These are phyloP conservation scores for Pichia manshurica DNA, from an alignment of 805 yeast genomes.

Conservation along the genomic window DNA sequence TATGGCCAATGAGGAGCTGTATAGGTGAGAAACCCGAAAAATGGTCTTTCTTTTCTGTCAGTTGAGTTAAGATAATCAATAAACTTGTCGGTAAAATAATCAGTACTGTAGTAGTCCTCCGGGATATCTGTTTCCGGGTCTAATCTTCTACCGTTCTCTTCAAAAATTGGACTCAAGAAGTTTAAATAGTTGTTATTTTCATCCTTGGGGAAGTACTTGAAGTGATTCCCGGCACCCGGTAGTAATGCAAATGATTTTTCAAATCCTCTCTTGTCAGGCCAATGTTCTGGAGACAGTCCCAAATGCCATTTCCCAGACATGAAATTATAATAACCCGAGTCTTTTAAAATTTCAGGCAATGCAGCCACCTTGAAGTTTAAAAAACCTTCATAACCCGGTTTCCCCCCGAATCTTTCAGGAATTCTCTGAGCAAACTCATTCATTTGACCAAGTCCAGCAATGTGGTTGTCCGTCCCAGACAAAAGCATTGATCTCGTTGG, in stretches of 20 bases:
- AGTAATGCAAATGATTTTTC: conserved; percentile 43
- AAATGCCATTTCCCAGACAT: conserved; percentile 60
- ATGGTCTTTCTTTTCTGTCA: conserved; percentile 41
- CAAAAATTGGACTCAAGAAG: conserved; percentile 37
- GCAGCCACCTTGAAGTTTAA: conserved; percentile 48
- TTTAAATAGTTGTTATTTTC: conserved; percentile 21
- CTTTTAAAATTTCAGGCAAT: conserved; percentile 44
- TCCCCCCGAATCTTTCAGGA: conserved; percentile 37
- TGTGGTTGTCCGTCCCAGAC: conserved; percentile 57
- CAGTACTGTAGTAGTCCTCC: conserved; percentile 42
- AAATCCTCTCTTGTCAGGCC: conserved; percentile 47
- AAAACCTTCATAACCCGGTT: conserved; percentile 53
- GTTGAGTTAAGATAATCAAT: conserved; percentile 31
- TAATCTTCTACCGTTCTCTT: conserved; percentile 34
- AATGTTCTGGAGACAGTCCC: conserved; percentile 41
- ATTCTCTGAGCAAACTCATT: conserved; percentile 37
- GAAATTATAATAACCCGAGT: conserved; percentile 45
- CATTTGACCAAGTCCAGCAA: conserved; percentile 58
- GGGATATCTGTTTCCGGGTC: conserved; percentile 36
- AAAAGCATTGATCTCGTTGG: conserved; percentile 59
- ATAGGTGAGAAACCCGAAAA: conserved; percentile 48
- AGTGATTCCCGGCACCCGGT: conserved; percentile 57
- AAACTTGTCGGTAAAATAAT: conserved; percentile 37
- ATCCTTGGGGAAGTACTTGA: conserved; percentile 38
- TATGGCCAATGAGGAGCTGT: conserved; percentile 68